Conservation (phyloP, 345 rosid genomes). For the Trapa incisa region DNA sequence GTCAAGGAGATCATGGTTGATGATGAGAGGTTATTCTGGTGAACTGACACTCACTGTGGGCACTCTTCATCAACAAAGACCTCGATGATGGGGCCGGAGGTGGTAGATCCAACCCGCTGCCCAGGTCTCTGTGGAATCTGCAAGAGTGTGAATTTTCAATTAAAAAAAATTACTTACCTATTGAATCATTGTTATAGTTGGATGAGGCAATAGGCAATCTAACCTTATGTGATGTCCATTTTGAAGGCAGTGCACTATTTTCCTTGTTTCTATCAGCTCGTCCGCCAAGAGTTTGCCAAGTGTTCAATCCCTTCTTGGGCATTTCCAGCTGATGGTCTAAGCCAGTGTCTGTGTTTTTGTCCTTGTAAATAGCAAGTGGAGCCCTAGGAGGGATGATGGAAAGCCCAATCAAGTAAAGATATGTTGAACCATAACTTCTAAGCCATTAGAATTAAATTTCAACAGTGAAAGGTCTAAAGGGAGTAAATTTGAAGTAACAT, state of each 20-base stretch:
- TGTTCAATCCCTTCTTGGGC: slow-evolving; percentile 32
- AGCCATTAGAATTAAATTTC: background rate
- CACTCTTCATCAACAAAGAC: slow-evolving; percentile 77
- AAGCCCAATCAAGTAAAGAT: background rate
- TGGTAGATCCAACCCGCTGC: slow-evolving; percentile 26
- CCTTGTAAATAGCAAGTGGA: slow-evolving; percentile 52
- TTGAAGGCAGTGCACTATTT: slow-evolving; percentile 56
- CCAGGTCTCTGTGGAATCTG: slow-evolving; percentile 59
- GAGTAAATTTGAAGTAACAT: background rate
- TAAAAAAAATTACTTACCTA: background rate
- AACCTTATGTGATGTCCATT: slow-evolving; percentile 80
- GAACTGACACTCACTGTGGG: slow-evolving; percentile 35
- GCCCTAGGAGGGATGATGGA: slow-evolving; percentile 23
- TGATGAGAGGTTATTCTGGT: background rate
- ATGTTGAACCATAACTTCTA: background rate
- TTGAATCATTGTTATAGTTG: background rate
- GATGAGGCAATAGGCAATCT: background rate
- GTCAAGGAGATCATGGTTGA: background rate
- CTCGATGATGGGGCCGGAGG: slow-evolving; percentile 41
- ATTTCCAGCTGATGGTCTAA: slow-evolving; percentile 26
- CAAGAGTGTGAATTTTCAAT: slow-evolving; percentile 2
- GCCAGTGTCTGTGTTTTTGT: slow-evolving; percentile 24
- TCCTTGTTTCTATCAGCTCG: slow-evolving; percentile 90
- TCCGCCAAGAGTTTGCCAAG: slow-evolving; percentile 58
- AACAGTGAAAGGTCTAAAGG: background rate